phyloP scores from a whole-genome alignment of 2,329 filamentous ascomycete species.

The Aspergillus fijiensis region DNA sequence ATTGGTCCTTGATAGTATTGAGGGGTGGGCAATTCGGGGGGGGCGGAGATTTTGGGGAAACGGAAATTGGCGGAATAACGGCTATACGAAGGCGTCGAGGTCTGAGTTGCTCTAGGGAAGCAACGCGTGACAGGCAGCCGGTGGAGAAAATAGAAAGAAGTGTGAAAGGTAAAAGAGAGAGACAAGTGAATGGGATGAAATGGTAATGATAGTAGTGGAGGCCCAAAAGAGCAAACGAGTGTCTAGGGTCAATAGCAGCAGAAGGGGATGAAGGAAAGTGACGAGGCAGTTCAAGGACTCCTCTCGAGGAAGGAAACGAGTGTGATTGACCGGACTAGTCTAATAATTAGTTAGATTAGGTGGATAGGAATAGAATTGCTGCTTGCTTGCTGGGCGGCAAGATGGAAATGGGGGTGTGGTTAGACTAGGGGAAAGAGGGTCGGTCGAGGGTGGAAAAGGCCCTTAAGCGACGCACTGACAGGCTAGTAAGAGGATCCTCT shows the following conservation, averaged over 20 bases:
- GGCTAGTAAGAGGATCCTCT: background rate
- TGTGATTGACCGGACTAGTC: background rate
- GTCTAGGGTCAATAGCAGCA: constrained; percentile 12
- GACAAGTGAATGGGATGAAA: constrained; percentile 2
- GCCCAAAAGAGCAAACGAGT: constrained; percentile 15
- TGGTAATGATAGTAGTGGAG: background rate
- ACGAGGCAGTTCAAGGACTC: background rate
- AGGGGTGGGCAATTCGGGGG: background rate
- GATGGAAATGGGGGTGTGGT: background rate
- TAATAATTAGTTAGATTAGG: background rate
- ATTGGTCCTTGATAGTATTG: background rate
- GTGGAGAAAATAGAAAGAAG: constrained; percentile 2
- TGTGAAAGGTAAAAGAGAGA: constrained; percentile 6
- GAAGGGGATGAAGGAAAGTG: constrained; percentile 5
- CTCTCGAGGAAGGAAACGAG: background rate
- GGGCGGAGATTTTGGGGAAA: background rate
- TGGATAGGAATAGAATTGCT: background rate
- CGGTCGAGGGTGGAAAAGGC: constrained; percentile 12
- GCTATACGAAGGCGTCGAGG: background rate
- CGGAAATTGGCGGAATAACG: background rate
- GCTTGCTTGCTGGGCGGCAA: background rate
- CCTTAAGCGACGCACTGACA: constrained; percentile 11
- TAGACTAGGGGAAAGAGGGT: constrained; percentile 10
- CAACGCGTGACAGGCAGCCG: background rate
- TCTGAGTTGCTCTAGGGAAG: background rate